phyloP scores from a whole-genome alignment of 2,329 filamentous ascomycete genomes.

The Beauveria bassiana region DNA sequence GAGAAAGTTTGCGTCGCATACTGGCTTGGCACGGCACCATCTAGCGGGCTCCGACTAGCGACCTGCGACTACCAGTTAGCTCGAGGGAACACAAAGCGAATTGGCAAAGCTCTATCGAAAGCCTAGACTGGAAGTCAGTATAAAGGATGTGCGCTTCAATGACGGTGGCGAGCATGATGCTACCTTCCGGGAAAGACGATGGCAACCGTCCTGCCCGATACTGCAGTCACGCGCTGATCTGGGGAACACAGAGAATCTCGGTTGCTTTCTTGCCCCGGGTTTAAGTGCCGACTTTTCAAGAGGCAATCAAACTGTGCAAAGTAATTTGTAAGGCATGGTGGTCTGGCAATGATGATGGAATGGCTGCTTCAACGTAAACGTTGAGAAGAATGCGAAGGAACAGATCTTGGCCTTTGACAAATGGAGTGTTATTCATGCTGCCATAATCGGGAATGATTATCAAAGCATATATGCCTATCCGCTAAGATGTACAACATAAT shows the following conservation, averaged over 20 bases:
- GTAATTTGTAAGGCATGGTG: no score
- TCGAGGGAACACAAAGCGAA: background rate
- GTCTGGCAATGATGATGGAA: background rate
- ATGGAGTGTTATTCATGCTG: no score
- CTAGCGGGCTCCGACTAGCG: background rate
- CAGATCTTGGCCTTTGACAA: background rate
- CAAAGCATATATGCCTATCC: no score
- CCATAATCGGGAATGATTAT: no score
- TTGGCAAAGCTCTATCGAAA: background rate
- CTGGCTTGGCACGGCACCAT: background rate
- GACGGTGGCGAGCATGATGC: background rate
- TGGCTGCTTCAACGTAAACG: background rate
- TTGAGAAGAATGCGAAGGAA: background rate
- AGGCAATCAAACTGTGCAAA: no score
- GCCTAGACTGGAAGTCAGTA: background rate
- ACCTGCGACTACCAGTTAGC: conserved; percentile 3
- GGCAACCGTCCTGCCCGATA: background rate
- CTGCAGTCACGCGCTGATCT: background rate
- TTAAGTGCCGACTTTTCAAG: background rate
- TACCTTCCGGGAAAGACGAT: background rate
- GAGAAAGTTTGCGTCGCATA: background rate
- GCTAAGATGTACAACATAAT: no score
- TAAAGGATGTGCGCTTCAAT: background rate
- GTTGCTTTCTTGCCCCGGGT: background rate
- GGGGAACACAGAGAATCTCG: background rate